Percentiles rank a stretch among this genome's conserved stretches.
Evolutionary conservation across 306 rosid genomes (phyloP).

Genomic region (Medicago lupulina): DNA sequence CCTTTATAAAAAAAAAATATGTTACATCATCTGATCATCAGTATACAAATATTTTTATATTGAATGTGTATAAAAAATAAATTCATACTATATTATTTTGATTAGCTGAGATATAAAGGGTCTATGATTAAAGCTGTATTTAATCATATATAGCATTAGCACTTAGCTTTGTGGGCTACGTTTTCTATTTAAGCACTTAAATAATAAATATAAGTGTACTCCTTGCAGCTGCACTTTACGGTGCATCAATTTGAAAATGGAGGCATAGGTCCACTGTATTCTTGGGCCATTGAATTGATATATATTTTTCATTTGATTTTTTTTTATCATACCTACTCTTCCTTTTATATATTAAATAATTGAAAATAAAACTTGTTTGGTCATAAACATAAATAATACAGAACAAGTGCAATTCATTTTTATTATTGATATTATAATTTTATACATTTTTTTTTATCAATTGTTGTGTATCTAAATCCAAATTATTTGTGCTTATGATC

Average conservation of each 20-base stretch:
- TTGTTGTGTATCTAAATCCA: too few relatives aligned
- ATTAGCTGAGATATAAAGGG: background rate
- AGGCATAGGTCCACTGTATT: constrained; percentile 6
- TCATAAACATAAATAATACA: too few relatives aligned
- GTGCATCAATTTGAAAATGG: constrained; percentile 28
- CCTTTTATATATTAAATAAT: background rate
- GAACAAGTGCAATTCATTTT: too few relatives aligned
- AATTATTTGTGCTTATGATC: too few relatives aligned
- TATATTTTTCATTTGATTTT: background rate
- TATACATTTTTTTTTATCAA: too few relatives aligned
- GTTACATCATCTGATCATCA: too few relatives aligned
- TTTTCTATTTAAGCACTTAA: background rate
- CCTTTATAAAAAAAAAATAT: too few relatives aligned
- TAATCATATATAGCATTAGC: background rate
- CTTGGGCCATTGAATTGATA: background rate
- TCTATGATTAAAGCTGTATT: constrained; percentile 15
- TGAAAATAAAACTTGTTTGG: too few relatives aligned
- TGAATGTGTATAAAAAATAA: too few relatives aligned
- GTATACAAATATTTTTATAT: too few relatives aligned
- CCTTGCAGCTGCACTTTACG: constrained; percentile 23
- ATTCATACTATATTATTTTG: background rate
- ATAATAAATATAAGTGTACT: background rate
- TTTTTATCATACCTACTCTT: background rate
- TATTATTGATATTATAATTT: too few relatives aligned
- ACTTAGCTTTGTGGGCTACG: constrained; percentile 15